These are phyloP conservation scores for Xylaria sp. DNA, from an alignment of 2,329 filamentous ascomycete genomes.

Conservation along the genomic window DNA sequence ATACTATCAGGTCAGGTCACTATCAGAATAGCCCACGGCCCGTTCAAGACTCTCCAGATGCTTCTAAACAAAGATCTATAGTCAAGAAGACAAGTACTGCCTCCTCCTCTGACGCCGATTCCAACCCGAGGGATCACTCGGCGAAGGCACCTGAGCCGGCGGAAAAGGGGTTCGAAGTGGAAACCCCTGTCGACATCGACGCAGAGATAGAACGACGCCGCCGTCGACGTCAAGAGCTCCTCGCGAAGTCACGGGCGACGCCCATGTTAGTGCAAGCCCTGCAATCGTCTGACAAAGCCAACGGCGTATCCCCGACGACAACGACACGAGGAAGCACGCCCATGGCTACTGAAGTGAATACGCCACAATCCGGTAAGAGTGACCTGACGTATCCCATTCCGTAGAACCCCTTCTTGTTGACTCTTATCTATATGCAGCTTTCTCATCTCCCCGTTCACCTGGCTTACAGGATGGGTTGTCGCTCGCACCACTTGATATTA, in stretches of 20 bases:
- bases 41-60: slow-evolving; percentile 67
- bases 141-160: slow-evolving; percentile 50
- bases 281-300: slow-evolving; percentile 68
- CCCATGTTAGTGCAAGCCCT: slow-evolving; percentile 81
- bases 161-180: slow-evolving; percentile 61
- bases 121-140: slow-evolving; percentile 53
- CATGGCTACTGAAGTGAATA: slow-evolving; percentile 52
- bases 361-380: slow-evolving; percentile 60
- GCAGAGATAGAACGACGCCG: slow-evolving; percentile 86
- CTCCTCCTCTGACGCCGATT: slow-evolving; percentile 76
- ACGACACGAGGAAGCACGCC: slow-evolving; percentile 59
- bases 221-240: slow-evolving; percentile 83
- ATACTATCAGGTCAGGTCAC: slow-evolving; percentile 57
- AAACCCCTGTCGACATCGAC: slow-evolving; percentile 78
- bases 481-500: slow-evolving; percentile 69
- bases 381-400: neutral
- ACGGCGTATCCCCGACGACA: slow-evolving; percentile 64
- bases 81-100: slow-evolving; percentile 66
- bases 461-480: slow-evolving; percentile 64
- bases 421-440: slow-evolving; percentile 17
- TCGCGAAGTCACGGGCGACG: slow-evolving; percentile 81
- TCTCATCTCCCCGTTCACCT: slow-evolving; percentile 54
- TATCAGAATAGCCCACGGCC: slow-evolving; percentile 59
- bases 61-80: slow-evolving; percentile 68
- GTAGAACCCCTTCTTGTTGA: slow-evolving; percentile 38